Evolutionary conservation across 2,329 filamentous ascomycete genomes (phyloP), one percentile per base, ranked within the genome.

Genomic region (Pseudogymnoascus sp.): DNA sequence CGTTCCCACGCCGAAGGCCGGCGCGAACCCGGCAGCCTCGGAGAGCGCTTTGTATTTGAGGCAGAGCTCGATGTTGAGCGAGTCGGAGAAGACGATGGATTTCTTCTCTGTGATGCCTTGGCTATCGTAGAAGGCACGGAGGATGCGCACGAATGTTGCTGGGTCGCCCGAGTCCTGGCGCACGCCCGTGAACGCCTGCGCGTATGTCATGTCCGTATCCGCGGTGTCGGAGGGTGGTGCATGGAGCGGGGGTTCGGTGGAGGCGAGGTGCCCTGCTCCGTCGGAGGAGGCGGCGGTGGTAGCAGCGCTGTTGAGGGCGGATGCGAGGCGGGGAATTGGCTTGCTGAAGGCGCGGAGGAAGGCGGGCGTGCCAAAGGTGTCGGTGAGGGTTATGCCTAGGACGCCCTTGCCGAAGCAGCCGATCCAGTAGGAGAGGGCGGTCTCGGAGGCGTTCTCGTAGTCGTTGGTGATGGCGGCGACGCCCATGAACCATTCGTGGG

Each of bases 401-500:
- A 93, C 88, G 36, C 82, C 90, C 72, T 89, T 86, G 3, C 95
- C 95, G 73, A 97, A 99, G 66, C 90, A 96, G 62, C 87, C 87
- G 35, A 96, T 84, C 95, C 95, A 99, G 74, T 96, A 91, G 64
- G 86, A 82, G 69, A 99, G 78, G 0, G 91, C 93, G 67, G 88
- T 83, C 74, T 96, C 91, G 38, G 93, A 96, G 2, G 95, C 93
- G 66, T 83, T 81, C 69, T 86, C 83, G 73, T 99, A 99, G 76
- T 97, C 85, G 67, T 91, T 83, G 4, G 88, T 90, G 69, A 97
- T 91, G 40, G 95, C 93, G 0, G 95, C 95, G 67, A 96, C 93
- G 44, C 91, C 93, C 95, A 99, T 99, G 79, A 97, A 97, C 95
- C 95, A 99, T 77, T 99, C 95, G 73, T 99, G 95, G 0, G 95